phyloP scores from a whole-genome alignment of 352 stramenopile genomes.

The Phytopythium oedochilum region DNA sequence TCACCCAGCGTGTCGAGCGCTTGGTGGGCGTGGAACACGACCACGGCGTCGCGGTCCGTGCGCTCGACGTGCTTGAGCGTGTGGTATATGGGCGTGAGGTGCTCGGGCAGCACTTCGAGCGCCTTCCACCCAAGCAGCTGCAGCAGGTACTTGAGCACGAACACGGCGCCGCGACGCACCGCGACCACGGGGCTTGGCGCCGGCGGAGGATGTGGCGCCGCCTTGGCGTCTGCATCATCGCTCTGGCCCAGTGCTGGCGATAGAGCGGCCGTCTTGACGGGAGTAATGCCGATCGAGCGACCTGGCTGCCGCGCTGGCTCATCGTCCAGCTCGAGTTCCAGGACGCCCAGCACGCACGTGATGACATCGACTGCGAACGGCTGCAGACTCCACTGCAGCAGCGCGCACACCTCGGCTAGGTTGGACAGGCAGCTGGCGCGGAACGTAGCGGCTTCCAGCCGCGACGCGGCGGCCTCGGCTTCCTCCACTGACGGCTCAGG shows the following conservation, averaged over 20 bases:
- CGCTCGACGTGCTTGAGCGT: slow-evolving; percentile 67
- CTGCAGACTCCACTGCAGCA: slow-evolving; percentile 70
- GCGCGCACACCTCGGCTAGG: slow-evolving; percentile 70
- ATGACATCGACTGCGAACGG: slow-evolving; percentile 74
- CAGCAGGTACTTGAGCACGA: slow-evolving; percentile 71
- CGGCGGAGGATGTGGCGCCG: background rate
- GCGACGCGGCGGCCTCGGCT: slow-evolving; percentile 13
- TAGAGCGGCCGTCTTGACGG: background rate
- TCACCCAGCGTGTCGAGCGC: slow-evolving; percentile 45
- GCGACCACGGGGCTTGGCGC: slow-evolving; percentile 31
- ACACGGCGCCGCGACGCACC: slow-evolving; percentile 71
- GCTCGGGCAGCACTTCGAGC: slow-evolving; percentile 65
- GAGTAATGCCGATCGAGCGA: background rate
- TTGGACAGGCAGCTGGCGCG: slow-evolving; percentile 86
- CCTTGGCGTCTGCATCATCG: background rate
- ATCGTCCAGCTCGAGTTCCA: slow-evolving; percentile 63
- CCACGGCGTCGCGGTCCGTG: slow-evolving; percentile 56
- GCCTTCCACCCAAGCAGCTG: slow-evolving; percentile 74
- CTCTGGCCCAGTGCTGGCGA: background rate
- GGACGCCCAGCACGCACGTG: slow-evolving; percentile 71
- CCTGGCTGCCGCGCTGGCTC: slow-evolving; percentile 1
- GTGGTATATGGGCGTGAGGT: slow-evolving; percentile 71
- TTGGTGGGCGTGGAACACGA: slow-evolving; percentile 58
- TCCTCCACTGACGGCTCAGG: slow-evolving; percentile 1
- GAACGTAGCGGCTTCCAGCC: slow-evolving; percentile 51